These are phyloP conservation scores for Sistotremastrum niveocremeum DNA, from an alignment of 768 basidiomycete genomes.

Conservation along the genomic window DNA sequence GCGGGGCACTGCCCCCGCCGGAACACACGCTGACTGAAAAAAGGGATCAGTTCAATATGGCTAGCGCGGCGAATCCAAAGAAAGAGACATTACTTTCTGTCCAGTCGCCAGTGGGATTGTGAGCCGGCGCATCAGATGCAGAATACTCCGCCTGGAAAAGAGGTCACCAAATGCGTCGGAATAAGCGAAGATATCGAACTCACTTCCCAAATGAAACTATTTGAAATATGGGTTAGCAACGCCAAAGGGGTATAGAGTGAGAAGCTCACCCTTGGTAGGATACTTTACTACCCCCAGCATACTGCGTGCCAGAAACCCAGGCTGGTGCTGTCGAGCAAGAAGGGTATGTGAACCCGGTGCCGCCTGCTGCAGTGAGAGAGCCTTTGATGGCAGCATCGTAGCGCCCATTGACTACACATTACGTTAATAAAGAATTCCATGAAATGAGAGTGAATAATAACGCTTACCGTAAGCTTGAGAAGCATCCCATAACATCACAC, in stretches of 20 bases:
- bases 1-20: slow-evolving; percentile 16
- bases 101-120: slow-evolving; percentile 44
- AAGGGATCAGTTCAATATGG: not conserved
- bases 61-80: not conserved
- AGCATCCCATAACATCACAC: slow-evolving; percentile 39
- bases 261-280: slow-evolving; percentile 39
- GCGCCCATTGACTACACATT: slow-evolving; percentile 34
- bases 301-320: slow-evolving; percentile 33
- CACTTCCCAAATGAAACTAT: slow-evolving; percentile 2
- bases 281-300: slow-evolving; percentile 37
- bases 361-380: slow-evolving; percentile 43
- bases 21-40: slow-evolving; percentile 39
- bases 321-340: slow-evolving; percentile 39
- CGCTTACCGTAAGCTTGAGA: slow-evolving; percentile 29
- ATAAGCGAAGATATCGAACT: not conserved
- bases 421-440: no score
- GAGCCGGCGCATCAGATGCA: slow-evolving; percentile 32
- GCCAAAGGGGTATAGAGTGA: not conserved
- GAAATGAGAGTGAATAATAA: not conserved
- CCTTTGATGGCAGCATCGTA: slow-evolving; percentile 51
- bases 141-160: slow-evolving; percentile 46
- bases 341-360: slow-evolving; percentile 56
- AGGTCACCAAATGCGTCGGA: not conserved
- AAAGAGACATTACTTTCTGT: slow-evolving; percentile 35
- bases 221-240: not conserved